These are phyloP conservation scores for Penicillium sp. DNA, from an alignment of 2,329 filamentous ascomycete genomes.

Conservation along the genomic window DNA sequence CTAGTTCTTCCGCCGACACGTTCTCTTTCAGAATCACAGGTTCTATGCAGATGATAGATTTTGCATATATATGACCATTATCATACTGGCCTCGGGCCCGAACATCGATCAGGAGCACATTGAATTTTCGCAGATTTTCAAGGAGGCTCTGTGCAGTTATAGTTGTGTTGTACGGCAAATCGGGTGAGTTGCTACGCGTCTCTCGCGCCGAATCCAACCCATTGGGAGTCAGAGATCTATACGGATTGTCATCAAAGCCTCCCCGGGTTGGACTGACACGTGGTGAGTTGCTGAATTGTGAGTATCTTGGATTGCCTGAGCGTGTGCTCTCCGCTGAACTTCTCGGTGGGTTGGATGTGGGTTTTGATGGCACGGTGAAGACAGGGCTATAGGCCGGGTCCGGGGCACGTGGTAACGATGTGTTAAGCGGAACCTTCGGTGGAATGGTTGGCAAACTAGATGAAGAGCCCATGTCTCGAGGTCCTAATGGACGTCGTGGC, in stretches of 20 bases:
- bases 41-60: constrained; percentile 85
- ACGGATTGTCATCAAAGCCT: constrained; percentile 42
- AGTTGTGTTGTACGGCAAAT: constrained; percentile 56
- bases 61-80: constrained; percentile 81
- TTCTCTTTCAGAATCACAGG: constrained; percentile 71
- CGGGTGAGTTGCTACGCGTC: constrained; percentile 43
- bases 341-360: constrained; percentile 38
- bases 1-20: constrained; percentile 62
- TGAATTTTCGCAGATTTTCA: constrained; percentile 64
- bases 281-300: constrained; percentile 33
- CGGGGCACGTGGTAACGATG: constrained; percentile 47
- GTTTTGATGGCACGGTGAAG: constrained; percentile 40
- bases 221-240: constrained; percentile 46
- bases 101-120: constrained; percentile 80
- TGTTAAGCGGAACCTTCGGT: constrained; percentile 44
- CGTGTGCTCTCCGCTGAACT: constrained; percentile 43
- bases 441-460: constrained; percentile 38
- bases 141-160: constrained; percentile 70
- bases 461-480: constrained; percentile 43
- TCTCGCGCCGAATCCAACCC: constrained; percentile 39
- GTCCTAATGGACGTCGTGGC: constrained; percentile 38
- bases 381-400: constrained; percentile 51
- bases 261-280: constrained; percentile 35
- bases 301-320: constrained; percentile 38
- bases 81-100: constrained; percentile 78